These are phyloP conservation scores for Erodium texanum DNA, from an alignment of 441 rosid species.

Conservation along the genomic window DNA sequence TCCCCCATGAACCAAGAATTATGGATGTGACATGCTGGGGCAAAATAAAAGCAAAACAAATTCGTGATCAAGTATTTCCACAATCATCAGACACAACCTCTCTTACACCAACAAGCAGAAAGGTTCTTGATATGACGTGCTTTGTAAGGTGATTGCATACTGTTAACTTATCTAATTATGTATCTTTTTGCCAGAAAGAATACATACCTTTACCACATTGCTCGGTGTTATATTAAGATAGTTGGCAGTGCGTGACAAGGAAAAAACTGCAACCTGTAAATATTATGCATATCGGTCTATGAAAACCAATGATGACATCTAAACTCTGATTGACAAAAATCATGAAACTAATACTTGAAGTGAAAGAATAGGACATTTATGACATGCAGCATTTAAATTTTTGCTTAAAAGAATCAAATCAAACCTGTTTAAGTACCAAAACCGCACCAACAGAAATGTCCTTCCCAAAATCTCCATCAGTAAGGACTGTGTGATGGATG, in stretches of 20 bases:
- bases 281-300: constrained; percentile 14
- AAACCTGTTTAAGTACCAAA: constrained; percentile 61
- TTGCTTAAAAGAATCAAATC: constrained; percentile 7
- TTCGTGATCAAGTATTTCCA: not conserved
- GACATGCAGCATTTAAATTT: not conserved
- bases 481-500: constrained; percentile 51
- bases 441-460: constrained; percentile 63
- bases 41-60: not conserved
- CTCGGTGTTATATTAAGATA: constrained; percentile 66
- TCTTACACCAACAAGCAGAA: not conserved
- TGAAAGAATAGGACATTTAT: not conserved
- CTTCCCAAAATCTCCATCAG: constrained; percentile 45
- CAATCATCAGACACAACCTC: not conserved
- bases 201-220: constrained; percentile 63
- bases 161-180: not conserved
- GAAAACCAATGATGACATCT: not conserved
- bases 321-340: not conserved
- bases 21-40: not conserved
- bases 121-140: not conserved
- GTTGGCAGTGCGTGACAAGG: constrained; percentile 35
- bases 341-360: not conserved
- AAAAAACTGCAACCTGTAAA: constrained; percentile 71
- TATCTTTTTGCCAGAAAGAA: constrained; percentile 10
- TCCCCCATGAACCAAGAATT: not conserved
- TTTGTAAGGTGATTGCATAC: not conserved